These are phyloP conservation scores for Carex littledalei DNA, from an alignment of 176 grass and related monocot genomes.

Conservation along the genomic window DNA sequence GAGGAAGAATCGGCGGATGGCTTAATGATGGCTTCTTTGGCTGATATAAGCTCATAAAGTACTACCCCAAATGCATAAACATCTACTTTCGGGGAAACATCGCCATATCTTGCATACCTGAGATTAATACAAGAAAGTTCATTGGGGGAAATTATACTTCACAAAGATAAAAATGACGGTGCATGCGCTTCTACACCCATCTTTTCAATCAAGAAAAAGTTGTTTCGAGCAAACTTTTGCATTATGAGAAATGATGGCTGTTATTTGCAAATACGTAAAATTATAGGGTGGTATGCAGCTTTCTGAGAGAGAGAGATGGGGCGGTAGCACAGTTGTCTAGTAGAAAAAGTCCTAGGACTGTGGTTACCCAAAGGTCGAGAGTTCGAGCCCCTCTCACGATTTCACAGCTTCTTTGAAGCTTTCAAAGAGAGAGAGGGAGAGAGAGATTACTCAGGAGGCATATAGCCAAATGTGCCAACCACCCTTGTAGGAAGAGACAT, in stretches of 20 bases:
- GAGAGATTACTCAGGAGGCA: conserved; percentile 83
- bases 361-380: too few species aligned
- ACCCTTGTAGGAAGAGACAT: conserved; percentile 55
- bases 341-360: too few species aligned
- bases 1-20: conserved; percentile 34
- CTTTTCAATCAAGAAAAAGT: neutral
- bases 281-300: neutral
- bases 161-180: neutral
- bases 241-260: neutral
- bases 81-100: conserved; percentile 88
- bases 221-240: neutral
- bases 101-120: conserved; percentile 82
- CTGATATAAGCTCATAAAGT: conserved; percentile 92
- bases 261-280: neutral
- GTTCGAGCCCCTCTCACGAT: too few species aligned
- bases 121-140: conserved; percentile 11
- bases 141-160: neutral
- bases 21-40: conserved; percentile 78
- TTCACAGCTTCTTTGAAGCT: too few species aligned
- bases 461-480: conserved; percentile 98
- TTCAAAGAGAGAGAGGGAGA: conserved; percentile 15
- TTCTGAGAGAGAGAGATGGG: neutral
- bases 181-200: neutral
- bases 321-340: too few species aligned
- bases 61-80: conserved; percentile 95